Evolutionary conservation across 2,329 filamentous ascomycete species (phyloP).

Genomic region (Orbilia javanica): DNA sequence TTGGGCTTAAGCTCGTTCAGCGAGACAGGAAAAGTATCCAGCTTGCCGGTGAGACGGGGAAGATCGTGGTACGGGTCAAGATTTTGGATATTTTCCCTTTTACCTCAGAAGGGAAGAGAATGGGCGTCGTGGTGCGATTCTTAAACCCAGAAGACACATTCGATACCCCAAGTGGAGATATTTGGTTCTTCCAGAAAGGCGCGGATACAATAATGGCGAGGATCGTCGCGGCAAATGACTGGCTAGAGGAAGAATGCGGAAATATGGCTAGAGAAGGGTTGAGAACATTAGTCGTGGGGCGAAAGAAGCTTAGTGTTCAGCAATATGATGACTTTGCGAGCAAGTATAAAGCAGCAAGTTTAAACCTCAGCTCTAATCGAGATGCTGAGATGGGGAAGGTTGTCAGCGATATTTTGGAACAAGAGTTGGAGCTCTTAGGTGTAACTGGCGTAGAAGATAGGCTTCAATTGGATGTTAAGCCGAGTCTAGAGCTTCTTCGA

Average conservation of each 20-base stretch:
- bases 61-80: constrained; percentile 82
- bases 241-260: constrained; percentile 98
- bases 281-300: constrained; percentile 92
- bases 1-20: constrained; percentile 84
- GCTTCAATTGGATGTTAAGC: constrained; percentile 93
- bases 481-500: constrained; percentile 90
- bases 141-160: constrained; percentile 70
- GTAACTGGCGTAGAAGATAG: constrained; percentile 98
- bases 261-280: constrained; percentile 99
- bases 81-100: constrained; percentile 97
- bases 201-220: constrained; percentile 98
- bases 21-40: constrained; percentile 89
- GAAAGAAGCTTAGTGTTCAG: constrained; percentile 81
- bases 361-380: constrained; percentile 79
- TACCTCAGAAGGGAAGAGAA: constrained; percentile 96
- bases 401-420: constrained; percentile 84
- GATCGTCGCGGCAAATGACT: constrained; percentile 95
- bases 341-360: constrained; percentile 81
- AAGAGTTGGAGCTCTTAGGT: constrained; percentile 90
- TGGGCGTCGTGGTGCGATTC: constrained; percentile 96
- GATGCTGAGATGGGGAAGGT: constrained; percentile 85
- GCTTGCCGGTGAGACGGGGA: constrained; percentile 80
- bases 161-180: constrained; percentile 74
- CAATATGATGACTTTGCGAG: constrained; percentile 85
- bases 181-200: constrained; percentile 99